A percentile compares a stretch with the other conserved stretches of the same genome.
These are phyloP conservation scores for Fraxinus quadrangulata DNA, from an alignment of 257 asterid species.

Conservation along the genomic window DNA sequence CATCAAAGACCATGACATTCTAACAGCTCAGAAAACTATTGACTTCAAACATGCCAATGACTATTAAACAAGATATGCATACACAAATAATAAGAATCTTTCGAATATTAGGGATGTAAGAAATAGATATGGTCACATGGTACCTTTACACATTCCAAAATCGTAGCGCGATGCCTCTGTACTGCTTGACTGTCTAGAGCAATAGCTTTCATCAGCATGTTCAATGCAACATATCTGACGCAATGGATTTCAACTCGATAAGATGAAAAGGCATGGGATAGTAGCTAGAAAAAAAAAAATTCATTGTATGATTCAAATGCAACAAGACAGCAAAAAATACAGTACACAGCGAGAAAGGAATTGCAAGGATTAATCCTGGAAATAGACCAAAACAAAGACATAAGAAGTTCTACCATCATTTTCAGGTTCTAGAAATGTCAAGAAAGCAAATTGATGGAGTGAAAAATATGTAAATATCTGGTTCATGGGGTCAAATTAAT, in stretches of 20 bases:
- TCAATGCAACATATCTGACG: conserved; percentile 94
- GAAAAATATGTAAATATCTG: not conserved
- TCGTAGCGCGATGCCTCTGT: conserved; percentile 97
- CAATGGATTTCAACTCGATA: conserved; percentile 30
- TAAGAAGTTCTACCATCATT: conserved; percentile 1
- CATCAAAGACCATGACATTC: not conserved
- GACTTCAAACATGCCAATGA: conserved; percentile 19
- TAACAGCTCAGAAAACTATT: not conserved
- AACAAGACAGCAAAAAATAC: conserved; percentile 4
- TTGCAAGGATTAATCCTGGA: conserved; percentile 10
- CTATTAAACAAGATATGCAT: not conserved
- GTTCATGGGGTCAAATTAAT: not conserved
- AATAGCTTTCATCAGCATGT: conserved; percentile 96
- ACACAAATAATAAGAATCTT: not conserved
- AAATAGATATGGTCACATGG: conserved; percentile 4
- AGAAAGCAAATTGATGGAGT: not conserved
- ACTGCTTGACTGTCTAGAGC: conserved; percentile 96
- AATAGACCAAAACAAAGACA: conserved; percentile 6
- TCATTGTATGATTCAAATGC: conserved; percentile 12
- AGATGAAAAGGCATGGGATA: conserved; percentile 28
- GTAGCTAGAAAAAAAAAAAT: conserved; percentile 9
- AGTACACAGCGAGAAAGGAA: conserved; percentile 18
- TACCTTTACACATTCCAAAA: conserved; percentile 98
- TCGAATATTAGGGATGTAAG: not conserved
- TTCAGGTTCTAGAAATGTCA: conserved; percentile 1